Evolutionary conservation across 2,329 filamentous ascomycete genomes (phyloP).

Genomic region (Aspergillus quadricinctus): DNA sequence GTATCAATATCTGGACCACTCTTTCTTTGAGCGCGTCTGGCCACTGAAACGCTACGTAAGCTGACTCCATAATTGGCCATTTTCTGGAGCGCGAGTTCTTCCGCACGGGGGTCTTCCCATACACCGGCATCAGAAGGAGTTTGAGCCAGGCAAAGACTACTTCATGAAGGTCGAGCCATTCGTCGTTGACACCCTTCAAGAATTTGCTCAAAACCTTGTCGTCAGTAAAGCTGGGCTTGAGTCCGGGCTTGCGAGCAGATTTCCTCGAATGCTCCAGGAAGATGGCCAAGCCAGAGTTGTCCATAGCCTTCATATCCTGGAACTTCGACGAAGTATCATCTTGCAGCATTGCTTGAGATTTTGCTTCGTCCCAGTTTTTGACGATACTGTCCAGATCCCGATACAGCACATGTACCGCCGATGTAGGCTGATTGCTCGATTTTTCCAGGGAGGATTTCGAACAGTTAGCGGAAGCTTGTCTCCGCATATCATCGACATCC

Average conservation of each 20-base stretch:
- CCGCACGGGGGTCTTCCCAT: conserved; percentile 8
- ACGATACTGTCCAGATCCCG: conserved; percentile 43
- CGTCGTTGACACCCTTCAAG: conserved; percentile 42
- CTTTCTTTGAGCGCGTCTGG: conserved; percentile 52
- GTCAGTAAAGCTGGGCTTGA: conserved; percentile 37
- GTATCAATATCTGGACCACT: conserved; percentile 50
- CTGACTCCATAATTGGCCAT: conserved; percentile 33
- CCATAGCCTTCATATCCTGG: conserved; percentile 46
- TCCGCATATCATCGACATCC: conserved; percentile 37
- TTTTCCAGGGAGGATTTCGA: conserved; percentile 16
- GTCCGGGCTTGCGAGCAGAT: conserved; percentile 35
- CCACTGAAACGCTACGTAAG: conserved; percentile 54
- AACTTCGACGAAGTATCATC: conserved; percentile 47
- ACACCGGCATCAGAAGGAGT: conserved; percentile 44
- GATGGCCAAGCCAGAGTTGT: conserved; percentile 47
- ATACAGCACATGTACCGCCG: conserved; percentile 28
- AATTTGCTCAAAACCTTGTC: conserved; percentile 39
- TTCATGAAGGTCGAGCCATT: conserved; percentile 48
- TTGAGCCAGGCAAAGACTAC: conserved; percentile 53
- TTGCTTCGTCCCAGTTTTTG: conserved; percentile 44
- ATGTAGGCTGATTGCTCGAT: conserved; percentile 10
- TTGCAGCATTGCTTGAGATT: conserved; percentile 41
- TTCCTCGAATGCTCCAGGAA: conserved; percentile 56
- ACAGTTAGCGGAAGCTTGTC: conserved; percentile 15
- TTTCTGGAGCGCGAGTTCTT: background rate